Conservation (phyloP, 2,329 filamentous ascomycete genomes). For the Periconia sp. region DNA sequence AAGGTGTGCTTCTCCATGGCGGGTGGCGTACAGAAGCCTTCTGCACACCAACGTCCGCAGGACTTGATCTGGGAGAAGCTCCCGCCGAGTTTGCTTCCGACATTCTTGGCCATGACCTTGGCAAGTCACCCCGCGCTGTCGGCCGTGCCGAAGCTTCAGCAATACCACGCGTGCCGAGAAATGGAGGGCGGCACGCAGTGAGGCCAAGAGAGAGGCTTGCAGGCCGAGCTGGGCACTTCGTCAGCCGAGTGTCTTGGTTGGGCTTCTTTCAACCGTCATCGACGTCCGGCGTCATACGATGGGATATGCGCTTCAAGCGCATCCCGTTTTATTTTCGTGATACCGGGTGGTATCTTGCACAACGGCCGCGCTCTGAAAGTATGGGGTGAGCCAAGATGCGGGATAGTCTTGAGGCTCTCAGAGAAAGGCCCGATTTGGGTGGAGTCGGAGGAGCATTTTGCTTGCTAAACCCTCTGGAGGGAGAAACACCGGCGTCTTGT, state of each 20-base stretch:
- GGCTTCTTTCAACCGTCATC: constrained; percentile 43
- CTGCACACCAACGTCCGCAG: constrained; percentile 14
- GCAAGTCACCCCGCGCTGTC: constrained; percentile 27
- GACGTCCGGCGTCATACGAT: too few species aligned
- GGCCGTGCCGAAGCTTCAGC: constrained; percentile 28
- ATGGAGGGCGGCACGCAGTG: constrained; percentile 23
- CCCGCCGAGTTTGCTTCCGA: constrained; percentile 19
- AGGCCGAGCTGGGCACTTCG: constrained; percentile 24
- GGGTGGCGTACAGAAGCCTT: constrained; percentile 32
- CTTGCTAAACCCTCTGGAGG: too few species aligned
- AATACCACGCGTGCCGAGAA: constrained; percentile 26
- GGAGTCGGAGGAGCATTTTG: too few species aligned
- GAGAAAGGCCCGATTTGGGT: too few species aligned
- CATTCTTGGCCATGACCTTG: constrained; percentile 31
- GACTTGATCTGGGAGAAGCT: constrained; percentile 26
- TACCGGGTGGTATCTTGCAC: too few species aligned
- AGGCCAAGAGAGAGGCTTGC: constrained; percentile 38
- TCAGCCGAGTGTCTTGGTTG: constrained; percentile 38
- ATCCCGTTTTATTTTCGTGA: too few species aligned
- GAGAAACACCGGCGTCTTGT: too few species aligned
- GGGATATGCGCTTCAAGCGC: too few species aligned
- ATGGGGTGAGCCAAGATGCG: too few species aligned
- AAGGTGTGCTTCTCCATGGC: constrained; percentile 1
- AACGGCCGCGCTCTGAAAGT: too few species aligned
- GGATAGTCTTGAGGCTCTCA: too few species aligned